phyloP scores from a whole-genome alignment of 148 eudicot species.

The Euryodendron excelsum region DNA sequence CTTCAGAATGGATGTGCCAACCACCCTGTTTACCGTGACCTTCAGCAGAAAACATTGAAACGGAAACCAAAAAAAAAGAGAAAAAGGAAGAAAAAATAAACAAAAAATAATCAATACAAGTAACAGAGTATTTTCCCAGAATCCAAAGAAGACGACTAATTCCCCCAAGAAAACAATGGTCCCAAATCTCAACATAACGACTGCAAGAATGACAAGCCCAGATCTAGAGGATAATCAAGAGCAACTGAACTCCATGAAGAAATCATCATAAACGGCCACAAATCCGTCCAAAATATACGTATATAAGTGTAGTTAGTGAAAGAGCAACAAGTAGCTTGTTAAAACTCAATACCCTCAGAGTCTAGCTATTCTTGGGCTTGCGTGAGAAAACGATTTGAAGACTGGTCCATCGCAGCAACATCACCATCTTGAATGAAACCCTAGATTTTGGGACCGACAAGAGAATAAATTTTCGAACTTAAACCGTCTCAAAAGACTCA shows the following conservation, averaged over 20 bases:
- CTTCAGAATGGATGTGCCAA: slow-evolving; percentile 51
- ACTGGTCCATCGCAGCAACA: not conserved
- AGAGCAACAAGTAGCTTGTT: not conserved
- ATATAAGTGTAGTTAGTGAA: not conserved
- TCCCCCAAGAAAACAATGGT: not conserved
- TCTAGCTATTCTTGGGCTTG: not conserved
- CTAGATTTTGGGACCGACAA: not conserved
- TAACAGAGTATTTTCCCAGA: not conserved
- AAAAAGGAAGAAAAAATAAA: not conserved
- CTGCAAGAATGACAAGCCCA: not conserved
- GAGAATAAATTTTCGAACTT: not conserved
- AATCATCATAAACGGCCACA: not conserved
- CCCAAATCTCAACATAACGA: not conserved
- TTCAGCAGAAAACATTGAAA: slow-evolving; percentile 34
- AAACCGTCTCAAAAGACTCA: slow-evolving; percentile 19
- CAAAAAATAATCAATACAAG: slow-evolving; percentile 21
- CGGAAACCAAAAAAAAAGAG: not conserved
- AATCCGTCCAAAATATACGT: not conserved
- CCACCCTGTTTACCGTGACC: slow-evolving; percentile 79
- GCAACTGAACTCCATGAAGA: not conserved
- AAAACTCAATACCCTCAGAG: not conserved
- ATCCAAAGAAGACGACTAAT: not conserved
- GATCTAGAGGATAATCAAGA: slow-evolving; percentile 1
- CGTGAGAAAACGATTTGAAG: not conserved
- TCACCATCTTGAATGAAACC: slow-evolving; percentile 3